Percentiles rank a stretch among this genome's conserved stretches.
These are phyloP conservation scores for Alternaria sp. DNA, from an alignment of 2,329 filamentous ascomycete genomes.

Conservation along the genomic window DNA sequence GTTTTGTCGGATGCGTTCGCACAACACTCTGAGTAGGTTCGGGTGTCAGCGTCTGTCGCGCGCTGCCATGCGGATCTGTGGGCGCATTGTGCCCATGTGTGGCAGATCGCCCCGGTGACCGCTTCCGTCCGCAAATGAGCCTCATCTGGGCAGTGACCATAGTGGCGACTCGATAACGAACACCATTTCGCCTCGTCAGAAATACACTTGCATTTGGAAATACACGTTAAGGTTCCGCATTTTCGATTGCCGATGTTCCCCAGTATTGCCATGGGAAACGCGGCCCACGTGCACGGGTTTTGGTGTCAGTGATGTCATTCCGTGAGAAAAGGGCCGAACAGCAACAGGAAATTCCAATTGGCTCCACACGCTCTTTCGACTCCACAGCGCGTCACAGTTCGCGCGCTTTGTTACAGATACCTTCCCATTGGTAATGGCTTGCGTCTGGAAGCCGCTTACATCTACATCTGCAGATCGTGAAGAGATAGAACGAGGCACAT, in stretches of 20 bases:
- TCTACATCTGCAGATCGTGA: slow-evolving; percentile 3
- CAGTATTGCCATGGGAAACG: neutral
- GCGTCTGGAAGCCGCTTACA: slow-evolving; percentile 21
- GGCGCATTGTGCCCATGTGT: neutral
- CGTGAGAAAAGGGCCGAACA: neutral
- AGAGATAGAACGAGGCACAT: neutral
- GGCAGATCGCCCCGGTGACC: neutral
- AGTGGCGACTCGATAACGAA: neutral
- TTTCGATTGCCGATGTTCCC: slow-evolving; percentile 2
- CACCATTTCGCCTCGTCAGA: neutral
- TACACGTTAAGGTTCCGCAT: neutral
- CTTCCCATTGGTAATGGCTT: slow-evolving; percentile 19
- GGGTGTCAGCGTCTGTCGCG: neutral
- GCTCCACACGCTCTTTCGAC: neutral
- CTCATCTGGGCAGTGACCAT: neutral
- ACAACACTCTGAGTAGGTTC: neutral
- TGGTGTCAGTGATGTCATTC: slow-evolving; percentile 2
- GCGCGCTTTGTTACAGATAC: slow-evolving; percentile 2
- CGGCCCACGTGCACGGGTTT: neutral
- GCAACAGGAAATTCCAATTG: neutral
- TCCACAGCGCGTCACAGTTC: slow-evolving; percentile 18
- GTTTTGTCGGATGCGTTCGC: neutral
- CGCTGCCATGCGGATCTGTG: neutral
- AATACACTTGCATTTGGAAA: neutral
- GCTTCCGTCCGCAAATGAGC: neutral